These are phyloP conservation scores for Bipolaris zeicola DNA, from an alignment of 2,329 filamentous ascomycete genomes.

Conservation along the genomic window DNA sequence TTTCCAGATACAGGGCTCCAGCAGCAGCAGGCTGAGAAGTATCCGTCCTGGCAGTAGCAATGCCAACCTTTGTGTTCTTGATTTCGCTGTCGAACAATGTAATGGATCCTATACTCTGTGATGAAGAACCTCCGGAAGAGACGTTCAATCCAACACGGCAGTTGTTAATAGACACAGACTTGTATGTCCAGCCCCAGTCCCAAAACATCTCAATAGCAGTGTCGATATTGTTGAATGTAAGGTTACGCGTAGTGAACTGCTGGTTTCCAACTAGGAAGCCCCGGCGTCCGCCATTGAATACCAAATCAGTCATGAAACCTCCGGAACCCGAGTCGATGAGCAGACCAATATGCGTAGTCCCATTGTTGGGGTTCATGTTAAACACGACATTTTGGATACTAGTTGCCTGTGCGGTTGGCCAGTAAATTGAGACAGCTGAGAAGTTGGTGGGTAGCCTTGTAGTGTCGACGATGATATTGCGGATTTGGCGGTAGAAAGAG, in stretches of 20 bases:
- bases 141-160: conserved; percentile 61
- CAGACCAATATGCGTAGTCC: conserved; percentile 55
- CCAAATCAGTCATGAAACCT: conserved; percentile 54
- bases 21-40: conserved; percentile 52
- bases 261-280: conserved; percentile 54
- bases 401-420: conserved; percentile 54
- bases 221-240: conserved; percentile 58
- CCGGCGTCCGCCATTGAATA: conserved; percentile 52
- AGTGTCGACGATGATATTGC: conserved; percentile 69
- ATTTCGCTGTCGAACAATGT: conserved; percentile 63
- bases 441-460: conserved; percentile 56
- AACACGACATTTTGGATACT: conserved; percentile 54
- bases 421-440: conserved; percentile 54
- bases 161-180: conserved; percentile 58
- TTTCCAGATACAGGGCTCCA: conserved; percentile 62
- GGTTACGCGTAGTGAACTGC: conserved; percentile 62
- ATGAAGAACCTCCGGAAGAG: conserved; percentile 35
- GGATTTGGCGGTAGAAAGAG: conserved; percentile 68
- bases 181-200: conserved; percentile 66
- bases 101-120: conserved; percentile 60
- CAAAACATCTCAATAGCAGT: conserved; percentile 64
- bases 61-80: conserved; percentile 56
- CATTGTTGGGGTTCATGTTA: conserved; percentile 49
- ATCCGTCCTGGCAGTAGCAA: conserved; percentile 55
- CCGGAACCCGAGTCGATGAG: conserved; percentile 54